Percentiles rank a stretch among this genome's conserved stretches.
Conservation (phyloP, 1,284 basidiomycete species). For the Heliocybe sulcata region DNA sequence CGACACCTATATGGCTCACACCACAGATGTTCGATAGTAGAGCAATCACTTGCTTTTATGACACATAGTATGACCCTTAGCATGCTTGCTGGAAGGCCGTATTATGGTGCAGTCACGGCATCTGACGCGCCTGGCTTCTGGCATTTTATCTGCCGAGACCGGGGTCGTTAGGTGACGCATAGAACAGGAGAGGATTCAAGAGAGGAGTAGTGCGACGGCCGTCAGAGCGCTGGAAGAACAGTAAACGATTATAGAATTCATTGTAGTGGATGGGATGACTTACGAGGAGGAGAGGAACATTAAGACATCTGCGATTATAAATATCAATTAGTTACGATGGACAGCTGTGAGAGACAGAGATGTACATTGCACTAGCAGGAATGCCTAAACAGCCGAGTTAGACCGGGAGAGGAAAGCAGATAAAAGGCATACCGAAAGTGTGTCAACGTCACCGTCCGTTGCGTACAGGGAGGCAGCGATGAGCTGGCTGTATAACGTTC, state of each 20-base stretch:
- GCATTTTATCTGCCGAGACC: too few species aligned
- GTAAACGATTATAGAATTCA: neutral
- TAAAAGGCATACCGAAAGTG: constrained; percentile 26
- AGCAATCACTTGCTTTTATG: too few species aligned
- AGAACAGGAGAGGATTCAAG: too few species aligned
- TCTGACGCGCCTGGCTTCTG: too few species aligned
- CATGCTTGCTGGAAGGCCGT: too few species aligned
- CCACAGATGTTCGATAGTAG: too few species aligned
- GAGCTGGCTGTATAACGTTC: constrained; percentile 24
- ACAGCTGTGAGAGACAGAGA: neutral
- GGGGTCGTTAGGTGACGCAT: too few species aligned
- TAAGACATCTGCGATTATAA: constrained; percentile 22
- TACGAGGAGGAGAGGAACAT: constrained; percentile 33
- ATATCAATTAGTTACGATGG: neutral
- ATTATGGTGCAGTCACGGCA: too few species aligned
- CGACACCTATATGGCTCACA: too few species aligned
- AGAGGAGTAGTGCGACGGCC: constrained; percentile 9
- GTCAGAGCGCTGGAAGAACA: constrained; percentile 8
- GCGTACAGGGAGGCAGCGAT: constrained; percentile 30
- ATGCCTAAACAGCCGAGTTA: constrained; percentile 20
- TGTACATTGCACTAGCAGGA: constrained; percentile 32
- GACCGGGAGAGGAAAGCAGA: neutral
- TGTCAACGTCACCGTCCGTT: constrained; percentile 29
- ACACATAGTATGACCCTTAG: too few species aligned
- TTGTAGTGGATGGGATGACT: constrained; percentile 8